These are phyloP conservation scores for Magnolia sinica DNA, from an alignment of 164 flowering plant species.

Conservation along the genomic window DNA sequence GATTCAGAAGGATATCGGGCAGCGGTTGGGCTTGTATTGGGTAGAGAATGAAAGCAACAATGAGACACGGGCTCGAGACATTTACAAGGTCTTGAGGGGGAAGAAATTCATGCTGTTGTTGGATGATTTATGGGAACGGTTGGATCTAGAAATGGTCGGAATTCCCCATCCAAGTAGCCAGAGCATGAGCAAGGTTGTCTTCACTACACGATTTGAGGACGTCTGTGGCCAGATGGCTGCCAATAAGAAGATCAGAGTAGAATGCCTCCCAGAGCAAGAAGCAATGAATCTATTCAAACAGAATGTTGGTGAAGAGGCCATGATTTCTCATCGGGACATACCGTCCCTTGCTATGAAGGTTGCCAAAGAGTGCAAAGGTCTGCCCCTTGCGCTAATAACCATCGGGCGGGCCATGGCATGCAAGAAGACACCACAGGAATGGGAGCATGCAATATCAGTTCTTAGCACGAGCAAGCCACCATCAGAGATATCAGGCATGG, in stretches of 20 bases:
- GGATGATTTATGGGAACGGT: conserved; percentile 13
- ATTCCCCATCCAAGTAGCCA: background rate
- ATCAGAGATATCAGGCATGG: conserved; percentile 1
- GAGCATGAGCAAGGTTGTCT: conserved; percentile 6
- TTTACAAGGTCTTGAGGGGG: background rate
- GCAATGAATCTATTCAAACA: conserved; percentile 6
- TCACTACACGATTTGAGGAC: conserved; percentile 2
- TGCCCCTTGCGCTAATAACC: conserved; percentile 11
- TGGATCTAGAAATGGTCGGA: conserved; percentile 4
- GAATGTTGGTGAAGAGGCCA: conserved; percentile 8
- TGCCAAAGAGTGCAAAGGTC: conserved; percentile 4
- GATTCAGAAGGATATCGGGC: background rate
- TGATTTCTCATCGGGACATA: background rate
- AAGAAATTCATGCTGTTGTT: conserved; percentile 12
- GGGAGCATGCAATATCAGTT: conserved; percentile 9
- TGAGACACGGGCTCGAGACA: background rate
- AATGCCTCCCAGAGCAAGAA: background rate
- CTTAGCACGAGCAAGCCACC: background rate
- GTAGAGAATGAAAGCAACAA: background rate
- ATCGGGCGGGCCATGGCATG: conserved; percentile 11
- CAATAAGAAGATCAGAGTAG: conserved; percentile 6
- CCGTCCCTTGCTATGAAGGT: background rate
- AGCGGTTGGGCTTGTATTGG: background rate
- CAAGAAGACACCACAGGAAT: conserved; percentile 1
- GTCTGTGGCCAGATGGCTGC: conserved; percentile 7